Percentiles rank a stretch among this genome's conserved stretches.
Conservation (phyloP, 257 asterid species). For the Rauvolfia tetraphylla region DNA sequence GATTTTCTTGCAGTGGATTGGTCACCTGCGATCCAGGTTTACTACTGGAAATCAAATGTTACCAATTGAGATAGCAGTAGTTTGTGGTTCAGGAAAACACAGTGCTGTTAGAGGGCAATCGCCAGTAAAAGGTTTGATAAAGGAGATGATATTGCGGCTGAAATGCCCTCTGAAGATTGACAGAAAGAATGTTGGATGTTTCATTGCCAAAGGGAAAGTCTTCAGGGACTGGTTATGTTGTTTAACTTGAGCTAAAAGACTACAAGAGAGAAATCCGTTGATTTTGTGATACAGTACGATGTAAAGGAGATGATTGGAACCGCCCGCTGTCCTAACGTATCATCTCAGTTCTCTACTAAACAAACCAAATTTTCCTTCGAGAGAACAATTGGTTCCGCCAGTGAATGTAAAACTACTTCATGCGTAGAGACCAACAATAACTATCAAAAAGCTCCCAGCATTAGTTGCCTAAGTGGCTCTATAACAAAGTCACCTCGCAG, state of each 20-base stretch:
- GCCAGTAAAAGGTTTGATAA: conserved; percentile 59
- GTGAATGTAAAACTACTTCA: no score
- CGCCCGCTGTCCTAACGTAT: no score
- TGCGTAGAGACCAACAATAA: no score
- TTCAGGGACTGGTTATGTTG: conserved; percentile 56
- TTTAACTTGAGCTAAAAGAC: not conserved
- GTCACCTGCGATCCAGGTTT: conserved; percentile 40
- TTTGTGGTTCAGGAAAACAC: conserved; percentile 81
- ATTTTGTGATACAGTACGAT: no score
- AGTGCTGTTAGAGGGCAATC: conserved; percentile 70
- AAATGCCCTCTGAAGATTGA: conserved; percentile 78
- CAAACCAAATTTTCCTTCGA: no score
- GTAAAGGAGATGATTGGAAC: no score
- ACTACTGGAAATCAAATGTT: conserved; percentile 19
- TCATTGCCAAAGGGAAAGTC: conserved; percentile 59
- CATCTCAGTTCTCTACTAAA: no score
- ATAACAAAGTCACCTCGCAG: not conserved
- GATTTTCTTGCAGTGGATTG: conserved; percentile 76
- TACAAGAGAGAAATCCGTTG: no score
- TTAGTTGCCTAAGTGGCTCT: not conserved
- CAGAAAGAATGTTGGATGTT: conserved; percentile 73
- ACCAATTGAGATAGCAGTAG: conserved; percentile 56
- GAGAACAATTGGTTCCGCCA: no score
- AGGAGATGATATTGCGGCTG: conserved; percentile 44
- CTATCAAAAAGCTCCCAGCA: not conserved